Percentiles rank a stretch among this genome's conserved stretches.
These are phyloP conservation scores for Pseudomassariella vexata DNA, from an alignment of 2,329 filamentous ascomycete species.

Conservation along the genomic window DNA sequence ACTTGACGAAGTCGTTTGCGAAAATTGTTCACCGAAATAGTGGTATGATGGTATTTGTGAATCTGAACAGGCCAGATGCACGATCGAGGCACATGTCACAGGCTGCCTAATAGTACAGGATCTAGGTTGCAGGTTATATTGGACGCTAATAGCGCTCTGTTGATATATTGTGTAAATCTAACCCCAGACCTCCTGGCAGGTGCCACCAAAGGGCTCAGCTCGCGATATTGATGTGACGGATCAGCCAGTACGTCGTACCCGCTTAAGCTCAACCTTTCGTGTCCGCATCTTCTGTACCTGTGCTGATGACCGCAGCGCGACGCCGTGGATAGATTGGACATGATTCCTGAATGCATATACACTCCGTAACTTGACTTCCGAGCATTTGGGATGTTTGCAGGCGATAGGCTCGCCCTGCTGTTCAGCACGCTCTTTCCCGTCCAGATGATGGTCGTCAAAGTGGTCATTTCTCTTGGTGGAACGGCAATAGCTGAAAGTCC, in stretches of 20 bases:
- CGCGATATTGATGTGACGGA: background rate
- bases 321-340: constrained; percentile 10
- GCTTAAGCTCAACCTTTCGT: background rate
- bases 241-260: background rate
- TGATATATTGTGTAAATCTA: too few species aligned
- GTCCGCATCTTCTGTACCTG: constrained; percentile 2
- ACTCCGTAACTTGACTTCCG: constrained; percentile 11
- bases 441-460: constrained; percentile 15
- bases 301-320: constrained; percentile 8
- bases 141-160: too few species aligned
- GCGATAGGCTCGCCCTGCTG: constrained; percentile 9
- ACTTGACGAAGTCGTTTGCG: too few species aligned
- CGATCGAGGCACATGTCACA: too few species aligned
- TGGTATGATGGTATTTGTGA: too few species aligned
- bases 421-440: constrained; percentile 10
- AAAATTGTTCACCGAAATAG: too few species aligned
- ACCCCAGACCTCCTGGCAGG: too few species aligned
- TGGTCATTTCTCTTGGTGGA: constrained; percentile 14
- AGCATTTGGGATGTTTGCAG: constrained; percentile 12
- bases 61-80: too few species aligned
- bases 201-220: too few species aligned
- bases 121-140: too few species aligned
- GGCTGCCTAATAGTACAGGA: too few species aligned
- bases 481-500: constrained; percentile 11
- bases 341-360: constrained; percentile 12